Base-by-base conservation (phyloP, 1,284 basidiomycete species). In the Cutaneotrichosporon arboriforme region DNA sequence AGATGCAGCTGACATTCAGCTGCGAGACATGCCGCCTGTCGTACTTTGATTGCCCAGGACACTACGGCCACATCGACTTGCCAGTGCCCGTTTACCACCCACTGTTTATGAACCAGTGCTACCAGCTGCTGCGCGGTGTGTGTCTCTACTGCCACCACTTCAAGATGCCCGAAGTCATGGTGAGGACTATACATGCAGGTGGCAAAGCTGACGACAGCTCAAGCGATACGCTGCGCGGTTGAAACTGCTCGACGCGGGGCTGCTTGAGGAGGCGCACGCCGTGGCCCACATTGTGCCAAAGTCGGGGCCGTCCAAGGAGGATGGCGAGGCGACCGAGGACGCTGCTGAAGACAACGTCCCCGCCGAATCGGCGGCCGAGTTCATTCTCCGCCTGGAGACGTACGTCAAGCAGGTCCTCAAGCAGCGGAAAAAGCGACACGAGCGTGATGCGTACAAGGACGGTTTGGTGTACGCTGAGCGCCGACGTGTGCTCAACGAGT, bases 141-240 rank as follows among this genome's bases (percentile, higher is more conserved):
- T 99, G 96, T 77, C 77, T 96, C 69, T 97, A 89, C 77, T 99
- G 96, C 76, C 94, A 98, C 75, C 83, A 81, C 64, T 97, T 98
- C 78, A 91, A 94, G 76, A 77, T 87, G 65, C 81, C 81, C 58
- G 81, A 85, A 65, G 79, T 84, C n/a, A 78, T 82, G 75, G 91
- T 93, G 69, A 65, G 87, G 78, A 9, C 1, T 17, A 17, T 15
- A 4, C 12, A n/a, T 26, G 37, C 21, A 33, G 23, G 38, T 23
- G 21, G 22, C 35, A 12, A n/a, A 1, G 17, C 35, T 44, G 22
- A 40, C 36, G 31, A 22, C 67, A 93, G 88, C 73, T 90, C 42
- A 81, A 82, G 65, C 89, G 87, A 77, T 94, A 87, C 70, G 78
- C 84, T 31, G 92, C 90, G 9, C 90, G 94, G 67, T 79, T 98